A percentile compares a stretch with the other conserved stretches of the same genome.
These are phyloP conservation scores for Alternaria gaisen DNA, from an alignment of 2,329 filamentous ascomycete species.

Conservation along the genomic window DNA sequence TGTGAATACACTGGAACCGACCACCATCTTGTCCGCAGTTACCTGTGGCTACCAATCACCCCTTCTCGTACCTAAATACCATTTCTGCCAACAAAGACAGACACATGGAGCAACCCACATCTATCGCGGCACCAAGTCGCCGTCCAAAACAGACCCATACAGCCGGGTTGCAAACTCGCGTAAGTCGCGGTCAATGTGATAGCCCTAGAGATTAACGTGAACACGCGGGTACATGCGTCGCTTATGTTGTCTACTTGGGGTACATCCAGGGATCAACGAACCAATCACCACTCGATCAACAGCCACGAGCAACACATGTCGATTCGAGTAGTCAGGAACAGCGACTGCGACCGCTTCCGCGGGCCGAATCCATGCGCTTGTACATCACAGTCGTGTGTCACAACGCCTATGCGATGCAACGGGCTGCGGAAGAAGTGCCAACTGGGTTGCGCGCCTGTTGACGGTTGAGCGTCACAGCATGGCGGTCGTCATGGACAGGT, in stretches of 20 bases:
- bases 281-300: neutral
- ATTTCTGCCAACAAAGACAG: too few relatives aligned
- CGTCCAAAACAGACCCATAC: neutral
- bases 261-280: neutral
- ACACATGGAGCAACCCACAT: too few relatives aligned
- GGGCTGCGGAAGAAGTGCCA: slow-evolving; percentile 9
- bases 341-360: neutral
- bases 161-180: neutral
- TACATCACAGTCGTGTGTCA: slow-evolving; percentile 7
- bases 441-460: slow-evolving; percentile 7
- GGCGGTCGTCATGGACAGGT: neutral
- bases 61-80: too few relatives aligned
- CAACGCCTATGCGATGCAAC: neutral
- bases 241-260: neutral
- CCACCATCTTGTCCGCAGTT: too few relatives aligned
- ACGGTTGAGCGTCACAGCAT: slow-evolving; percentile 1
- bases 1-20: too few relatives aligned
- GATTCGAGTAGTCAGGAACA: slow-evolving; percentile 10
- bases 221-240: slow-evolving; percentile 13
- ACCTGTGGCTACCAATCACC: too few relatives aligned
- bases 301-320: slow-evolving; percentile 12
- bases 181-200: slow-evolving; percentile 3
- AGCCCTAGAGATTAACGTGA: neutral
- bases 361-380: slow-evolving; percentile 1
- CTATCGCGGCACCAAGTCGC: neutral